Percentiles rank a stretch among this genome's conserved stretches.
These are phyloP conservation scores for Hypoxylon cercidicola DNA, from an alignment of 495 filamentous ascomycete genomes.

Conservation along the genomic window DNA sequence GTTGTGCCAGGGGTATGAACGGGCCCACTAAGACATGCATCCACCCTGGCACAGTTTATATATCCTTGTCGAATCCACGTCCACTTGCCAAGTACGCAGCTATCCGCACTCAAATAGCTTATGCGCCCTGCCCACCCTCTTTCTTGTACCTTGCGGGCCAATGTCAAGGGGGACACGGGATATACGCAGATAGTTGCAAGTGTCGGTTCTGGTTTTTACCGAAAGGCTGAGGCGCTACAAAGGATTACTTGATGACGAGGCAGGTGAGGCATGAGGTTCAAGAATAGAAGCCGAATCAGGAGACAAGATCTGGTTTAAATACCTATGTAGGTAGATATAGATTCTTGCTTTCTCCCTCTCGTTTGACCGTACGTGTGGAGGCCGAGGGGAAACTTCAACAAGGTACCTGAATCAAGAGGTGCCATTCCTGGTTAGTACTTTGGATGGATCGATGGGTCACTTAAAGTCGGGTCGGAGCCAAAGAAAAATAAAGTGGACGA, in stretches of 20 bases:
- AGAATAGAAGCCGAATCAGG: constrained; percentile 15
- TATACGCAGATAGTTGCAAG: constrained; percentile 18
- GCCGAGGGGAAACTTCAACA: constrained; percentile 10
- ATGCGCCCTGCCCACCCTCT: background rate
- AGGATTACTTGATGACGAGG: background rate
- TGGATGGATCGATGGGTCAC: constrained; percentile 9
- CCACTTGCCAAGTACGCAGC: constrained; percentile 41
- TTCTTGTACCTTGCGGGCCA: constrained; percentile 39
- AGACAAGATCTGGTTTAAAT: background rate
- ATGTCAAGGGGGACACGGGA: constrained; percentile 29
- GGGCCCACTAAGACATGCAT: constrained; percentile 31
- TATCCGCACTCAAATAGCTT: constrained; percentile 33
- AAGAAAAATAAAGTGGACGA: constrained; percentile 34
- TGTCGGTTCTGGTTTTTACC: constrained; percentile 2
- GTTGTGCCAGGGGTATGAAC: constrained; percentile 34
- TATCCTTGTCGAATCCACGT: constrained; percentile 40
- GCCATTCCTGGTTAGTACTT: constrained; percentile 24
- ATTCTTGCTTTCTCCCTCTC: constrained; percentile 12
- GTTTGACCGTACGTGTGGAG: background rate
- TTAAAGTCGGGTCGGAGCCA: constrained; percentile 9
- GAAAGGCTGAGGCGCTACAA: background rate
- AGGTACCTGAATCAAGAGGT: constrained; percentile 31
- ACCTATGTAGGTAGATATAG: background rate
- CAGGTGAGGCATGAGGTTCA: constrained; percentile 1
- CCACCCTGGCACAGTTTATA: constrained; percentile 25